Base-by-base conservation (phyloP, 768 basidiomycete genomes). In the Tephrocybe sp. region DNA sequence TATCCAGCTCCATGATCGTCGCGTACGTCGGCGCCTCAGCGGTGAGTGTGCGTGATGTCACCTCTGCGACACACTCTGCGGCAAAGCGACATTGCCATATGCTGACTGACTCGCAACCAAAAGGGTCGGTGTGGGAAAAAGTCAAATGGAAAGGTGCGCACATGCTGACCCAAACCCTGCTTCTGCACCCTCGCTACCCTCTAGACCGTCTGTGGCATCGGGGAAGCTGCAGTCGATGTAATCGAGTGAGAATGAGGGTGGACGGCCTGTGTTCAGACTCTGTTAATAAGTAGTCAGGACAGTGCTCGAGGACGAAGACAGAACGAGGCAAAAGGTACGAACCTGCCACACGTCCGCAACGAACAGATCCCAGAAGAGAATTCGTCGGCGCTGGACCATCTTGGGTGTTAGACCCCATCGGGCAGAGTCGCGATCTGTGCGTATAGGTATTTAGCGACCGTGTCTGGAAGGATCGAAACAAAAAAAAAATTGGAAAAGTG, bases 301-400 rank as follows among this genome's bases (percentile, higher is more conserved):
- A 19, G 18, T 34, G 13, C 19, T 18, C 12, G 15, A 29, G 8
- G 16, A 18, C 4, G 23, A 31, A 43, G 8, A 21, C n/a, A n/a
- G n/a, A 34, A 16, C 25, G 5, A 27, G 41, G 46, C 27, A n/a
- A 30, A 51, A 3, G 19, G 25, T 13, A 65, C 27, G 29, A 54
- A 86, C 86, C 68, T 78, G 72, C 83, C 83, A 89, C 3, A 77
- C 70, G 56, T 90, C 88, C 0, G 82, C 80, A 16, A 84, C 73
- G 55, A 87, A 89, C 9, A 88, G 70, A 59, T 89, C 85, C 88
- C 88, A 91, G 66, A 91, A 89, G 9, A 88, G 67, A 25, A 82
- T 69, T 3, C 86, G 77, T 8, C 88, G 75, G 23, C 86, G 69
- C 53, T 85, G 76, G 0, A 88, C 81, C 56, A 82, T 76, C 60